Evolutionary conservation across 2,329 filamentous ascomycete genomes (phyloP), one percentile per base, ranked within the genome.

Genomic region (Hypoxylon sp.): DNA sequence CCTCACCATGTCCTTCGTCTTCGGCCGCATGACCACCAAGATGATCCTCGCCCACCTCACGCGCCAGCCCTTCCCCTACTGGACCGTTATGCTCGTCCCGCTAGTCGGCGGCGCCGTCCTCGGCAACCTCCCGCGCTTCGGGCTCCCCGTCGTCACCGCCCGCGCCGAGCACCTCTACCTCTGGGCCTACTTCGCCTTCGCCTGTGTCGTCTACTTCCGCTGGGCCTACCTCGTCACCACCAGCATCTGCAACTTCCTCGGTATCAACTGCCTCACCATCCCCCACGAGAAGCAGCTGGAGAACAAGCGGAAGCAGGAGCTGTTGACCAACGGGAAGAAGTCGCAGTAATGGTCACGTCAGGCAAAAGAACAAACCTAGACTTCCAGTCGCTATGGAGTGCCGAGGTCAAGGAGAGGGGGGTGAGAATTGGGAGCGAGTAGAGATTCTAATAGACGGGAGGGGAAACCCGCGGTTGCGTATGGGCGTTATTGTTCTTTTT

Each of bases 21-120:
- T 99, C 74, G 95, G 95, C 29, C 89, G 95, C 66, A 92, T 99
- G 88, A 98, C 95, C 0, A 99, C 95, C 33, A 99, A 98, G 81
- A 98, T 98, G 76, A 99, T 99, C 72, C 87, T 99, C 15, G 94
- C 95, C 2, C 95, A 99, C 75, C 81, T 99, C 48, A 95, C 95
- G 1, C 87, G 87, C 62, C 95, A 98, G 74, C 91, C 94, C 3
- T 99, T 98, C 77, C 95, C 95, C 1, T 96, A 91, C 82, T 98
- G 93, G 92, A 98, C 95, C 9, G 84, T 95, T 45, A 90, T 98
- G 84, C 82, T 98, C 31, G 86, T 85, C 27, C 95, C 95, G 6
- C 86, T 99, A 33, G 83, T 97, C 43, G 90, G 90, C 47, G 95
- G 95, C 49, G 93, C 92, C 5, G 70, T 94, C 1, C 78, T 98